Conservation (phyloP, 148 eudicot genomes). For the Rhododendron mucronatum region DNA sequence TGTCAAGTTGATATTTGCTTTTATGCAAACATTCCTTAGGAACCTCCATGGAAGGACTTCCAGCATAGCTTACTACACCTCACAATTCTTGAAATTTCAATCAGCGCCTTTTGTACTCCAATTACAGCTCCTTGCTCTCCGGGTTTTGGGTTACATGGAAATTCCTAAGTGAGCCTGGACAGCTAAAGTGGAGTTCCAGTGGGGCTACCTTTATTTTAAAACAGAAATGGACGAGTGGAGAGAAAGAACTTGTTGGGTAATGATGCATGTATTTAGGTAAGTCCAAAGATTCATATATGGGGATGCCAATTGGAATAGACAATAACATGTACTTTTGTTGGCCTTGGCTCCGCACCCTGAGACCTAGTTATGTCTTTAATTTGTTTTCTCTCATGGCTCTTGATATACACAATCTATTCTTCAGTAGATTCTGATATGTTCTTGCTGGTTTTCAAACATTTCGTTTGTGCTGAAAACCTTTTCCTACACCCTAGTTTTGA, state of each 20-base stretch:
- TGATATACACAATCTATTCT: neutral
- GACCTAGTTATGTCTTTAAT: neutral
- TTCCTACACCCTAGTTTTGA: neutral
- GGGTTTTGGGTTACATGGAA: neutral
- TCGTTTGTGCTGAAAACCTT: neutral
- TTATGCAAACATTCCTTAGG: neutral
- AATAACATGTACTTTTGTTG: slow-evolving; percentile 1
- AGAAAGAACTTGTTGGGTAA: neutral
- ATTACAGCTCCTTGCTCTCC: slow-evolving; percentile 2
- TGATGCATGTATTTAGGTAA: neutral
- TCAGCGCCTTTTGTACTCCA: neutral
- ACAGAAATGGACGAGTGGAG: neutral
- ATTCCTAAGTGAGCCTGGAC: neutral
- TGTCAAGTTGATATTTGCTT: slow-evolving; percentile 5
- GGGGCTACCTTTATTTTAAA: neutral
- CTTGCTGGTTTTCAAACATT: neutral
- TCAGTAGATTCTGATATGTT: neutral
- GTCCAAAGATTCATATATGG: neutral
- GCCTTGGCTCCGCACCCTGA: neutral
- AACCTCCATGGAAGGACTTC: neutral
- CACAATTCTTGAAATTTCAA: slow-evolving; percentile 1
- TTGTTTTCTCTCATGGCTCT: neutral
- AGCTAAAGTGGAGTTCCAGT: slow-evolving; percentile 5
- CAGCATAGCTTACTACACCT: neutral
- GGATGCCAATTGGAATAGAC: neutral